These are phyloP conservation scores for Phlyctochytrium arcticum DNA, from an alignment of 192 early-diverging fungal species.

Conservation along the genomic window DNA sequence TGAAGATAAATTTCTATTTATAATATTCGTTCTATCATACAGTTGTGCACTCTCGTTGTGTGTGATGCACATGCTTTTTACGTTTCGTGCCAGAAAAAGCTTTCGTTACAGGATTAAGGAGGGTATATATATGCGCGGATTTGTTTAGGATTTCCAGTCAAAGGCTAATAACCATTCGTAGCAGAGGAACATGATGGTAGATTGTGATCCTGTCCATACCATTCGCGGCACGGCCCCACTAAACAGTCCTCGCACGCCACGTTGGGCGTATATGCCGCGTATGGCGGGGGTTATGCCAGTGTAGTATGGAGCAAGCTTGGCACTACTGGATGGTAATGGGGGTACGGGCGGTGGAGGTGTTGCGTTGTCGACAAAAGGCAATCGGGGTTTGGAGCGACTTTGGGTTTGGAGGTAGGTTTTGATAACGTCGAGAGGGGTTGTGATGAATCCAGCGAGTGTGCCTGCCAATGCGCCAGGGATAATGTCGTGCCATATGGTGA, in stretches of 20 bases:
- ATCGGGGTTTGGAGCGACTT: slow-evolving; percentile 1
- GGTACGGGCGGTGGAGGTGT: background rate
- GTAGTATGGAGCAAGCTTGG: slow-evolving; percentile 12
- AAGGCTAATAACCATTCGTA: background rate
- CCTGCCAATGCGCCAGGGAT: slow-evolving; percentile 27
- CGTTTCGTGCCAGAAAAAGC: too few relatives aligned
- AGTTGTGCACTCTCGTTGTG: too few relatives aligned
- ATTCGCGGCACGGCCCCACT: slow-evolving; percentile 76
- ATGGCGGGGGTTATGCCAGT: slow-evolving; percentile 20
- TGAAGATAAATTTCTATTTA: too few relatives aligned
- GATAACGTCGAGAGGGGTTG: slow-evolving; percentile 40
- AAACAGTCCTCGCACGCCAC: slow-evolving; percentile 62
- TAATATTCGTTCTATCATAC: too few relatives aligned
- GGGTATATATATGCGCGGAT: too few relatives aligned
- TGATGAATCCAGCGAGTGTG: slow-evolving; percentile 28
- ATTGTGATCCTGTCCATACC: slow-evolving; percentile 74
- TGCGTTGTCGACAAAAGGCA: background rate
- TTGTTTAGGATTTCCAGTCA: background rate
- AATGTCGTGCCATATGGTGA: slow-evolving; percentile 16
- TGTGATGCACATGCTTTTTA: too few relatives aligned
- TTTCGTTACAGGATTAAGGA: too few relatives aligned
- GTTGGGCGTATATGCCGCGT: slow-evolving; percentile 22
- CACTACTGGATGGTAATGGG: background rate
- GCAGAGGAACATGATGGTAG: slow-evolving; percentile 63
- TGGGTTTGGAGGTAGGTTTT: slow-evolving; percentile 42